Evolutionary conservation across 345 rosid genomes (phyloP), one percentile per base, ranked within the genome.

Genomic region (Gossypium thurberi): DNA sequence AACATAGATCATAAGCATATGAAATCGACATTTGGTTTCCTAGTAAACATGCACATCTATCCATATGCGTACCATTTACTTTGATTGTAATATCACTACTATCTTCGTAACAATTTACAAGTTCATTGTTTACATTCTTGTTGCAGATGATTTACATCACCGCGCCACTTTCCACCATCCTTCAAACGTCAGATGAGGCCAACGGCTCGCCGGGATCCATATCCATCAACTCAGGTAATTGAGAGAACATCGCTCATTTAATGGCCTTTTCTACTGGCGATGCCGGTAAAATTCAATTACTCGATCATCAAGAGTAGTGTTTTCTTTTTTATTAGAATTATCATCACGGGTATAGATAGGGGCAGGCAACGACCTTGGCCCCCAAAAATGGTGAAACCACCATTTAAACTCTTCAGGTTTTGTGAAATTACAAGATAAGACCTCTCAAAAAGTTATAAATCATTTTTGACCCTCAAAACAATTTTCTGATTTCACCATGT

Each of bases 91-190:
- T 40, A 21, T 65, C 37, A 14, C 51, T 48, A 12, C 25, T 66
- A 28, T 51, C 40, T 7, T 25, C 5, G 25, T 18, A 37, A 2
- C 72, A 33, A 40, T 20, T 15, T 55, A 5, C 17, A 2, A 1
- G 28, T 25, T 51, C 14, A 13, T 57, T 13, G n/a, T 40, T 47
- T 15, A 68, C 11, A 42, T 55, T 46, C 25, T 69, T 67, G 3
- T 50, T 72, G 75, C 84, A 93, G 96, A 84, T 78, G 13, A 67
- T 86, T 33, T 78, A 75, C 60, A 72, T 91, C 52, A 76, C 74
- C n/a, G 97, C 96, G 1, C 87, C 90, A 1, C 82, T 88, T 51
- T 91, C 90, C 52, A 43, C 86, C 8, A 48, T 75, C 61, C 91
- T 94, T 52, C 85, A 65, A 77, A 86, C 83, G 33, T 72, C 70